Evolutionary conservation across 495 filamentous ascomycete genomes (phyloP), one percentile per base, ranked within the genome.

Genomic region (Penicillium cosmopolitanum): DNA sequence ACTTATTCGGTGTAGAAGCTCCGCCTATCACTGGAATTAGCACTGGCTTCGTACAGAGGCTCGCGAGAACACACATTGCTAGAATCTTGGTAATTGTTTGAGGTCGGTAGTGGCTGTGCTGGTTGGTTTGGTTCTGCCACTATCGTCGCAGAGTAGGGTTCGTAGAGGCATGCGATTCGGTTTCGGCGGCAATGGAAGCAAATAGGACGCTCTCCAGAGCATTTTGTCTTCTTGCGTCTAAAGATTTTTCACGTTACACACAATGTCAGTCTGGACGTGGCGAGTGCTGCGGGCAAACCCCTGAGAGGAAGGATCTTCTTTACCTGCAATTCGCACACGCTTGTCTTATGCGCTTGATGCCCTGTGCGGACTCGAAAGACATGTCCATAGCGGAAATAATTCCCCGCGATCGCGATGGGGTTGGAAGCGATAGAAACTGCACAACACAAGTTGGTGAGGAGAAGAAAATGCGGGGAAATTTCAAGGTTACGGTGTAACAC

Each of bases 201-300:
- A 0, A 68, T 55, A 2, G 70, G 67, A 7, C 63, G 65, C 21
- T 73, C 70, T n/a, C 70, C 70, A 19, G 70, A 68, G 50, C 70
- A 73, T 56, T 68, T 73, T 0, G 66, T 70, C 43, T 73, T 73
- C 48, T 66, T 70, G n/a, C 67, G 62, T 40, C 69, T 72, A 46
- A 1, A 33, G 9, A 5, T 15, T 19, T 23, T 36, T 16, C 11
- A 35, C 11, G 46, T 44, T n/a, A 28, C 46, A 48, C 46, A 48
- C 21, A 31, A 10, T 19, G 42, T 51, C 2, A 54, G 40, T 44
- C 42, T 19, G 42, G n/a, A 9, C 16, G 16, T 18, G 42, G 36
- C 36, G 28, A 40, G n/a, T 44, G 42, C 42, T 44, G 16, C 42
- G 2, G 42, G n/a, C 3, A 16, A 44, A 7, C 42, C 42, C 42